phyloP scores from a whole-genome alignment of 441 rosid genomes.

The Croton laevigatus region DNA sequence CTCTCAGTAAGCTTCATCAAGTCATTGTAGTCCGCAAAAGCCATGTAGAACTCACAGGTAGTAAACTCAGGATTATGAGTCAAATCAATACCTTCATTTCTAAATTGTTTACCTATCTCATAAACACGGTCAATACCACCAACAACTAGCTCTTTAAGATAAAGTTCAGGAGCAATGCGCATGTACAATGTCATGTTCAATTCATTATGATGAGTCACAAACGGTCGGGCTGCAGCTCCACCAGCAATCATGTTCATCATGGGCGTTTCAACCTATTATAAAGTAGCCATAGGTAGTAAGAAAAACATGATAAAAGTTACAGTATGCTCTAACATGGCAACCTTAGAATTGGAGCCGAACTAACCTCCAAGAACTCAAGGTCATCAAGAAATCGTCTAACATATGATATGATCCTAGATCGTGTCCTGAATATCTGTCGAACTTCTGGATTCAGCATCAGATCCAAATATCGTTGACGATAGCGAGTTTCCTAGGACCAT shows the following conservation, averaged over 20 bases:
- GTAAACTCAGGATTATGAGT: slow-evolving; percentile 96
- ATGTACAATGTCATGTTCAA: slow-evolving; percentile 68
- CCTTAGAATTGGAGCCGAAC: slow-evolving; percentile 3
- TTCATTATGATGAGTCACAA: slow-evolving; percentile 89
- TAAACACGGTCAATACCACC: slow-evolving; percentile 85
- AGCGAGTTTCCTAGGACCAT: slow-evolving; percentile 68
- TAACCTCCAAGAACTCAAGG: slow-evolving; percentile 70
- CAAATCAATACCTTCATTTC: slow-evolving; percentile 92
- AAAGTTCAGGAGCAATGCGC: slow-evolving; percentile 92
- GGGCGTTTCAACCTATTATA: slow-evolving; percentile 76
- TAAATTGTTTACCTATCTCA: slow-evolving; percentile 88
- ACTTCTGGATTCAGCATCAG: slow-evolving; percentile 74
- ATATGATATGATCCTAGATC: slow-evolving; percentile 53
- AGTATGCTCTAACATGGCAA: neutral
- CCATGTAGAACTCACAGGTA: slow-evolving; percentile 95
- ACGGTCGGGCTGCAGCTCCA: slow-evolving; percentile 93
- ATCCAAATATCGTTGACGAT: slow-evolving; percentile 84
- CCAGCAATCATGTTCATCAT: slow-evolving; percentile 94
- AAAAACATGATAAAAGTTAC: neutral
- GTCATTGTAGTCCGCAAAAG: slow-evolving; percentile 83
- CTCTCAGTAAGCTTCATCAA: slow-evolving; percentile 76
- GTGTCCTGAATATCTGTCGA: slow-evolving; percentile 60
- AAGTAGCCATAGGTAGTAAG: neutral
- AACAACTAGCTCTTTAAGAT: slow-evolving; percentile 75
- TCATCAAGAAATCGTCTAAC: slow-evolving; percentile 60